These are phyloP conservation scores for Podochytrium sp. DNA, from an alignment of 192 early-diverging fungal species.

Conservation along the genomic window DNA sequence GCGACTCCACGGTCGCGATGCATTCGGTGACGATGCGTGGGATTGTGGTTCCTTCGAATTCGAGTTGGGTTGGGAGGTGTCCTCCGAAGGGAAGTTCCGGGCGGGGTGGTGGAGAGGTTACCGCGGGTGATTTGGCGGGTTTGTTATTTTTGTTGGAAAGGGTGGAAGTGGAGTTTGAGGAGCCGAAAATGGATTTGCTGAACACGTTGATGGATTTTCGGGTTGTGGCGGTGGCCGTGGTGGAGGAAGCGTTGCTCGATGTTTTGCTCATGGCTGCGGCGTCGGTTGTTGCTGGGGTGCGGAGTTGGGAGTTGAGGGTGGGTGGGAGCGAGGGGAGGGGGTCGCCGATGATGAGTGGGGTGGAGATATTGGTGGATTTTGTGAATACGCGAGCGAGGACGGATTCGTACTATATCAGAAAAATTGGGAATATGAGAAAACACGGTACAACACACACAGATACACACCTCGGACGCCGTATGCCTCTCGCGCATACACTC, in stretches of 20 bases:
- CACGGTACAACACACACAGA: not conserved
- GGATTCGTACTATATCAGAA: slow-evolving; percentile 19
- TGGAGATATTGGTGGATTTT: not conserved
- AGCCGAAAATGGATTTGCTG: not conserved
- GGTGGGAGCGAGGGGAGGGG: not conserved
- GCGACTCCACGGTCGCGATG: slow-evolving; percentile 45
- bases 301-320: not conserved
- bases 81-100: slow-evolving; percentile 51
- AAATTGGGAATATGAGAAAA: not conserved
- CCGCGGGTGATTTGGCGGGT: too few relatives aligned
- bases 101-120: too few relatives aligned
- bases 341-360: not conserved
- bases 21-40: slow-evolving; percentile 49
- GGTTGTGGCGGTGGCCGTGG: slow-evolving; percentile 25
- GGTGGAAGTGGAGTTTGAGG: not conserved
- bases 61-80: slow-evolving; percentile 39
- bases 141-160: not conserved
- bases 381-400: slow-evolving; percentile 15
- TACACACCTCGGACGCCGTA: slow-evolving; percentile 43
- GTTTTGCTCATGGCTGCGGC: not conserved
- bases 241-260: not conserved
- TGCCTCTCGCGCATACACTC: slow-evolving; percentile 41
- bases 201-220: slow-evolving; percentile 30
- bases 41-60: slow-evolving; percentile 30
- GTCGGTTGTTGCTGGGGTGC: not conserved